Evolutionary conservation across 139 green algal genomes (phyloP), one percentile per base, ranked within the genome.

Genomic region (Ettlia oleoabundans): DNA sequence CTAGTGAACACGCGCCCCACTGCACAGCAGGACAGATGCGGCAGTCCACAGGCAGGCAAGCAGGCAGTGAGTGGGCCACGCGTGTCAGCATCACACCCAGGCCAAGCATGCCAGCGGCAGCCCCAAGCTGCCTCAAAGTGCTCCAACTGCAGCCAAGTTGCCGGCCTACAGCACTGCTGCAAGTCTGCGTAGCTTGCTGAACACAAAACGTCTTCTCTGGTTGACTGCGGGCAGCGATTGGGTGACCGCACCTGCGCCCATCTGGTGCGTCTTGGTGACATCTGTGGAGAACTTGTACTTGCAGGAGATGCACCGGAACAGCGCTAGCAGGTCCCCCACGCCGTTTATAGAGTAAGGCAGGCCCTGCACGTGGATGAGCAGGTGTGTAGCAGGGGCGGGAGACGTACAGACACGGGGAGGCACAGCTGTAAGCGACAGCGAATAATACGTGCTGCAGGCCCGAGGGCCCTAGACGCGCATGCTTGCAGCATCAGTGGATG

Each of bases 281-380:
- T 96, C 93, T 7, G 91, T 95, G 62, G 74, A 80, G 62, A 97
- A 97, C 68, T 91, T 89, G 85, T 96, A 97, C 26, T 94, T 93
- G 81, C 94, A 95, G 3, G 88, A 94, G 15, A 96, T 91, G 81
- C 94, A 97, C 40, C 94, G 86, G 79, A 96, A 97, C 67, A 97
- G 84, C 1, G 94, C 94, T 30, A 97, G 84, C 61, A 97, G 83
- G 82, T 97, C 94, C 7, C 89, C 91, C 42, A 91, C 86, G 43
- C 94, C 94, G 28, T 87, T 86, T 22, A 97, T 87, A 1, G 88
- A 85, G 76, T 94, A 97, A 0, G 94, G 93, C n/a, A 95, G 82
- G 37, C 93, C 93, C 91, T n/a, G n/a, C n/a, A n/a, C n/a, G n/a
- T n/a, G n/a, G n/a, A n/a, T n/a, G n/a, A n/a, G n/a, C n/a, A n/a